phyloP scores from a whole-genome alignment of 23 red algal species.

The Gracilaria gracilis region DNA sequence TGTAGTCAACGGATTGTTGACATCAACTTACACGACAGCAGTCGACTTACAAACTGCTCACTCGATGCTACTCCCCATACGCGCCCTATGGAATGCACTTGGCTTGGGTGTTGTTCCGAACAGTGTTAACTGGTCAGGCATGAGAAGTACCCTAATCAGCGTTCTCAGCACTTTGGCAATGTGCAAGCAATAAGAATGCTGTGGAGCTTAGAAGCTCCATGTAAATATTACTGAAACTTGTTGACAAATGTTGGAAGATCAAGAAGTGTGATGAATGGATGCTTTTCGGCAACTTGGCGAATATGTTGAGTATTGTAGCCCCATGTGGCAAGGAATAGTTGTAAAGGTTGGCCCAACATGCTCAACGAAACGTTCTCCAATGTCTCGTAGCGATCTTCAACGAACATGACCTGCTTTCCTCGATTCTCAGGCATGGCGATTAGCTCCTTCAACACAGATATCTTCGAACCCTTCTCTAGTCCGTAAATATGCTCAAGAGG shows the following conservation, averaged over 20 bases:
- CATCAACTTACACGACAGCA: slow-evolving; percentile 60
- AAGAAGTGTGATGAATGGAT: slow-evolving; percentile 86
- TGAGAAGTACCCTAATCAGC: slow-evolving; percentile 13
- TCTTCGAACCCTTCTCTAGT: slow-evolving; percentile 79
- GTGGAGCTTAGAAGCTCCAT: slow-evolving; percentile 1
- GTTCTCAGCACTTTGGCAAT: background rate
- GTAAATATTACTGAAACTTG: slow-evolving; percentile 87
- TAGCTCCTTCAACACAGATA: slow-evolving; percentile 86
- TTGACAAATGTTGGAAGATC: slow-evolving; percentile 86
- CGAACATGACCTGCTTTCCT: slow-evolving; percentile 72
- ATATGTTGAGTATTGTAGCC: slow-evolving; percentile 89
- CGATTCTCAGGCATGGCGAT: slow-evolving; percentile 68
- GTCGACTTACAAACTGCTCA: slow-evolving; percentile 48
- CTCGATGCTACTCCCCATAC: slow-evolving; percentile 54
- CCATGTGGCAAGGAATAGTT: slow-evolving; percentile 94
- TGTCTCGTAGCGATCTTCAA: slow-evolving; percentile 95
- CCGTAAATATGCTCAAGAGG: slow-evolving; percentile 79
- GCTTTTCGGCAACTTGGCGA: slow-evolving; percentile 67
- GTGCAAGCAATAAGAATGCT: slow-evolving; percentile 10
- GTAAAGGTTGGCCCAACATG: slow-evolving; percentile 88
- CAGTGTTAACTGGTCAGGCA: slow-evolving; percentile 12
- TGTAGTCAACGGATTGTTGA: slow-evolving; percentile 60
- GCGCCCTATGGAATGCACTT: slow-evolving; percentile 13
- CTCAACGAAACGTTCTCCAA: slow-evolving; percentile 84
- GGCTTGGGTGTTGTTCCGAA: background rate